These are phyloP conservation scores for Vitis hybrid DNA, from an alignment of 177 flowering plant genomes.

Conservation along the genomic window DNA sequence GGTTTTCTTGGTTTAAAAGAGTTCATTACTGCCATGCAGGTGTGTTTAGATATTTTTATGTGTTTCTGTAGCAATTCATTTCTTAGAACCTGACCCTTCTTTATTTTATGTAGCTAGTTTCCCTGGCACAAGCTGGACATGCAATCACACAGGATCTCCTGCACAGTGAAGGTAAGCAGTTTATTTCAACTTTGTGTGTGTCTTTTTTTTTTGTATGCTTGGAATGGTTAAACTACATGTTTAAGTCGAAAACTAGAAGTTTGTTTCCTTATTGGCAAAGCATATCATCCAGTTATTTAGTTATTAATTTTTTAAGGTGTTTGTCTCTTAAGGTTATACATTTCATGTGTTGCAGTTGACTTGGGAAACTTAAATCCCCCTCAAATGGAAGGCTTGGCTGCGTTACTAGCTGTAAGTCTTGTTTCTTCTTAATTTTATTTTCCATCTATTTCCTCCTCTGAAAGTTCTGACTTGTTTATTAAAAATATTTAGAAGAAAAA, in stretches of 20 bases:
- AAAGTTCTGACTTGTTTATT: conserved; percentile 1
- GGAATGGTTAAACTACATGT: background rate
- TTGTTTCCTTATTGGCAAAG: background rate
- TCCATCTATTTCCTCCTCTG: background rate
- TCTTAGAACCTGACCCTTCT: background rate
- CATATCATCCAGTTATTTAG: background rate
- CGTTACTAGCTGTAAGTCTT: conserved; percentile 38
- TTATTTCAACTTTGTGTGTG: background rate
- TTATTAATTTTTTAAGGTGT: background rate
- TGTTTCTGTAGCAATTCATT: background rate
- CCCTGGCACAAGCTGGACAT: conserved; percentile 84
- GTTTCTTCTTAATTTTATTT: background rate
- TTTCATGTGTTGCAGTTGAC: conserved; percentile 47
- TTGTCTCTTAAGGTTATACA: background rate
- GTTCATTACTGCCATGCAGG: conserved; percentile 91
- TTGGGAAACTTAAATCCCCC: conserved; percentile 42
- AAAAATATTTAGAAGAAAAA: conserved; percentile 42
- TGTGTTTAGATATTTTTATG: conserved; percentile 10
- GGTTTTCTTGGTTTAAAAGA: conserved; percentile 86
- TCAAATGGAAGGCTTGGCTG: conserved; percentile 55
- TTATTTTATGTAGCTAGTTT: conserved; percentile 53
- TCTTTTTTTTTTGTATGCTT: background rate
- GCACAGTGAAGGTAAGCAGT: conserved; percentile 42
- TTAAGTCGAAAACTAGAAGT: background rate
- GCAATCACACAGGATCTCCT: conserved; percentile 57